Conservation (phyloP, 2,329 filamentous ascomycete genomes). For the Helotiales sp. region DNA sequence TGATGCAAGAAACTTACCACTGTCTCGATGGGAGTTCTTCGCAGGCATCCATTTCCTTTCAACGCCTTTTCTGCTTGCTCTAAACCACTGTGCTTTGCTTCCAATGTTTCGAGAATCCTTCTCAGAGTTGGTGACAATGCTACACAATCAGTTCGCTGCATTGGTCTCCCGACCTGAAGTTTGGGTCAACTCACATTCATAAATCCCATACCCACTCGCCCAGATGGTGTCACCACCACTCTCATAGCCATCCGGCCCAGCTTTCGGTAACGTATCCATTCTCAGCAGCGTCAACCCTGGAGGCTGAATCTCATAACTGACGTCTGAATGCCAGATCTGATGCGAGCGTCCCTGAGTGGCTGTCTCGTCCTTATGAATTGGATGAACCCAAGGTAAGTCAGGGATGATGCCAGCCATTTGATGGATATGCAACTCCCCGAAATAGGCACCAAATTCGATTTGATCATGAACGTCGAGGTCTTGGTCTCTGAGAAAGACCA, state of each 20-base stretch:
- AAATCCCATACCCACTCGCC: background rate
- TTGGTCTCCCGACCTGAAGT: background rate
- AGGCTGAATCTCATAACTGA: background rate
- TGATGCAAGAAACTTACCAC: background rate
- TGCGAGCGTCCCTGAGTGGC: background rate
- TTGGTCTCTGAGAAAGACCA: background rate
- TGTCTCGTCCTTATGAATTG: background rate
- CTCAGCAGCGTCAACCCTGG: background rate
- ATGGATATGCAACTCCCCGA: background rate
- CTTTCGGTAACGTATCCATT: background rate
- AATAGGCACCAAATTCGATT: background rate
- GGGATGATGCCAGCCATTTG: background rate
- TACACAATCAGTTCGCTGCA: background rate
- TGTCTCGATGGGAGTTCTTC: background rate
- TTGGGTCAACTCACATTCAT: background rate
- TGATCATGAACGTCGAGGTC: background rate
- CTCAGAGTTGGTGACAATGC: background rate
- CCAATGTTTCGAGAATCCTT: background rate
- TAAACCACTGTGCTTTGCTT: background rate
- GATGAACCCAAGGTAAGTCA: background rate
- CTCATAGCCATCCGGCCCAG: background rate
- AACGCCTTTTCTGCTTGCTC: background rate
- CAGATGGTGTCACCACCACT: background rate
- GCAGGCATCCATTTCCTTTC: background rate
- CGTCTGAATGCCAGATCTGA: background rate